Conservation (phyloP, 139 green algal genomes). For the Picochlorum sp. region DNA sequence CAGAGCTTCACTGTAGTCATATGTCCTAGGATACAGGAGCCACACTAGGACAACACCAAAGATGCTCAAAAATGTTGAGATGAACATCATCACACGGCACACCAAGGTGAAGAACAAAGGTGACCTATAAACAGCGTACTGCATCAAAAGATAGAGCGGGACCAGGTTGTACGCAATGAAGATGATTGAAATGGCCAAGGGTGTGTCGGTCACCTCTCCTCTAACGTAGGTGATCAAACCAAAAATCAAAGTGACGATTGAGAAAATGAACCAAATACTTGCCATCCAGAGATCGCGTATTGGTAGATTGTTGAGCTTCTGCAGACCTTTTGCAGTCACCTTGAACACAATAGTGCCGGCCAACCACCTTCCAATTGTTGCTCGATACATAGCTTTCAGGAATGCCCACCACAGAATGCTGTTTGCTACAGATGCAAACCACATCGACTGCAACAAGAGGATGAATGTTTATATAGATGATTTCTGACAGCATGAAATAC, state of each 20-base stretch:
- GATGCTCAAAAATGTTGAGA: conserved; percentile 21
- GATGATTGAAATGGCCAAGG: conserved; percentile 38
- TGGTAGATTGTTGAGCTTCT: conserved; percentile 23
- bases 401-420: conserved; percentile 48
- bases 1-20: conserved; percentile 31
- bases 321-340: conserved; percentile 45
- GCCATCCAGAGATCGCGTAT: conserved; percentile 33
- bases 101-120: conserved; percentile 21
- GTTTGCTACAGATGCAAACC: conserved; percentile 42
- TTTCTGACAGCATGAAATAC: neutral
- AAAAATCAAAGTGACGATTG: conserved; percentile 27
- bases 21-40: conserved; percentile 41
- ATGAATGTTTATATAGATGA: neutral
- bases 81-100: conserved; percentile 19
- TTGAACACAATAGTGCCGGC: conserved; percentile 46
- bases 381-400: conserved; percentile 48
- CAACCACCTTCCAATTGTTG: conserved; percentile 24
- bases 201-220: conserved; percentile 14
- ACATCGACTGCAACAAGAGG: conserved; percentile 34
- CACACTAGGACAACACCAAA: conserved; percentile 38
- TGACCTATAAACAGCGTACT: conserved; percentile 23
- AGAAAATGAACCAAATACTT: conserved; percentile 13
- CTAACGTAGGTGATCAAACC: conserved; percentile 35
- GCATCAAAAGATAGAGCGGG: conserved; percentile 40
- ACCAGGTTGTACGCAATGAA: conserved; percentile 46